Conservation (phyloP, 164 flowering plant species). For the Annona cherimola region DNA sequence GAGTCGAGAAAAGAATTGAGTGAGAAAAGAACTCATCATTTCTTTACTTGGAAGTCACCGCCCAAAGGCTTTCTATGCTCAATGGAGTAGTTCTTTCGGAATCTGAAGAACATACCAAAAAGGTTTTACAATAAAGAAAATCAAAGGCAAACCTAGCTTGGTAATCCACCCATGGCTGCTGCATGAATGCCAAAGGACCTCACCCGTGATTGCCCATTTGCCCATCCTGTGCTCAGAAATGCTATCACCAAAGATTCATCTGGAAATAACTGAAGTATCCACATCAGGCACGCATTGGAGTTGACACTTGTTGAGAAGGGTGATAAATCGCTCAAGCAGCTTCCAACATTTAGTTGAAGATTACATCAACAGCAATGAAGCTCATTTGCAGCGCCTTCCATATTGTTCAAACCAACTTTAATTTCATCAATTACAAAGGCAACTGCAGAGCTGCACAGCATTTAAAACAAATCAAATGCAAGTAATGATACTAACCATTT, state of each 20-base stretch:
- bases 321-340: neutral
- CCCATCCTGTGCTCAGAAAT: neutral
- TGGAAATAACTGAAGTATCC: neutral
- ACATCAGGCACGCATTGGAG: neutral
- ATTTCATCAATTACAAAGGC: neutral
- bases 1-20: too few relatives aligned
- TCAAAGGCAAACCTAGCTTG: neutral
- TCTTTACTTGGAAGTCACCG: neutral
- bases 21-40: too few relatives aligned
- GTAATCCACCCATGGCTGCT: neutral
- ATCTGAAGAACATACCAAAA: neutral
- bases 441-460: neutral
- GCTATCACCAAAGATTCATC: neutral
- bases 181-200: neutral
- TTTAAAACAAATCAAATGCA: neutral
- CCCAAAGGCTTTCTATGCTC: neutral
- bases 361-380: neutral
- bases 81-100: neutral
- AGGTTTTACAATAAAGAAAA: neutral
- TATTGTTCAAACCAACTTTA: neutral
- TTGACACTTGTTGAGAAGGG: neutral
- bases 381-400: neutral
- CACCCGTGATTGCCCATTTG: neutral
- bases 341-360: neutral
- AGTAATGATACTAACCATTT: too few relatives aligned